Conservation (phyloP, 805 yeast genomes). For the Schwanniomyces sp. region DNA sequence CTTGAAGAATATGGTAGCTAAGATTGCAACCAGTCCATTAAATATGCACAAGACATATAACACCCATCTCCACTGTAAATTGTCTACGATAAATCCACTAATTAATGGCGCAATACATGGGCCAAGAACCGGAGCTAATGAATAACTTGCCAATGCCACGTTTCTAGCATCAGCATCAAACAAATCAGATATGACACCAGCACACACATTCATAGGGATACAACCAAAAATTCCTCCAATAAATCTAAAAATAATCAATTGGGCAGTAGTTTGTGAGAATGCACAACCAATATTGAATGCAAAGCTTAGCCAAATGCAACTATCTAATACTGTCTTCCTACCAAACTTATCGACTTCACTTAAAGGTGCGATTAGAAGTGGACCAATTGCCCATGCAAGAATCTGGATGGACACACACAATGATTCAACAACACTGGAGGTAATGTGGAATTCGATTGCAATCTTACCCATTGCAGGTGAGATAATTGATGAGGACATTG, state of each 20-base stretch:
- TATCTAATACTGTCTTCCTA: slow-evolving; percentile 30
- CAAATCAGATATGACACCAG: slow-evolving; percentile 39
- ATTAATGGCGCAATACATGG: slow-evolving; percentile 40
- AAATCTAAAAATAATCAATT: slow-evolving; percentile 32
- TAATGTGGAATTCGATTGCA: slow-evolving; percentile 28
- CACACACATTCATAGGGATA: slow-evolving; percentile 37
- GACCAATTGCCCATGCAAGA: slow-evolving; percentile 42
- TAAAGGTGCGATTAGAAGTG: slow-evolving; percentile 38
- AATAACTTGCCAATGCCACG: slow-evolving; percentile 34
- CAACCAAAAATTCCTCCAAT: slow-evolving; percentile 40
- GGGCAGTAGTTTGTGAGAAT: slow-evolving; percentile 31
- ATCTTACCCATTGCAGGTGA: slow-evolving; percentile 36
- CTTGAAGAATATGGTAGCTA: slow-evolving; percentile 27
- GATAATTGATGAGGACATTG: slow-evolving; percentile 41
- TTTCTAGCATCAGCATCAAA: slow-evolving; percentile 32
- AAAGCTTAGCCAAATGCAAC: slow-evolving; percentile 33
- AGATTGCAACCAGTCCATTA: slow-evolving; percentile 31
- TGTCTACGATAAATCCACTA: slow-evolving; percentile 33
- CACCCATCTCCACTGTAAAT: slow-evolving; percentile 37
- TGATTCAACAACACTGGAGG: slow-evolving; percentile 21
- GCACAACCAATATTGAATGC: slow-evolving; percentile 38
- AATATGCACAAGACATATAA: slow-evolving; percentile 34
- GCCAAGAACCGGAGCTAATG: slow-evolving; percentile 37
- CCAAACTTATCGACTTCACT: slow-evolving; percentile 39
- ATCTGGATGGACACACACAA: slow-evolving; percentile 37